These are phyloP conservation scores for Macrophomina tecta DNA, from an alignment of 2,329 filamentous ascomycete species.

Conservation along the genomic window DNA sequence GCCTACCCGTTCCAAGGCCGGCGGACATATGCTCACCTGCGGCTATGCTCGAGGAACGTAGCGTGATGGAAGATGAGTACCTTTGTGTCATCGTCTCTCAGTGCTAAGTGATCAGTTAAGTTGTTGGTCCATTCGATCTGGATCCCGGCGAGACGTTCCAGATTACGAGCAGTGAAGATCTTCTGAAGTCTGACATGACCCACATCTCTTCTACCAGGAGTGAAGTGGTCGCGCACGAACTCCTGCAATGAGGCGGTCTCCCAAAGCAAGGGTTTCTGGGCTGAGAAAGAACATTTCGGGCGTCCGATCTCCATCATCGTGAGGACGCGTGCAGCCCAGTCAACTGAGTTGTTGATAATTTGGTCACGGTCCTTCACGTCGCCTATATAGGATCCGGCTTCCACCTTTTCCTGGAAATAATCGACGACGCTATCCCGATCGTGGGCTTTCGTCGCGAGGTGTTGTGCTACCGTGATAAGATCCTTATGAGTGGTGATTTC, in stretches of 20 bases:
- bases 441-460: neutral
- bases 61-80: constrained; percentile 51
- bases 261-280: neutral
- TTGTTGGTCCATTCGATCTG: constrained; percentile 48
- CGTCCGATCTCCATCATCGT: constrained; percentile 15
- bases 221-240: neutral
- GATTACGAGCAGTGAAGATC: constrained; percentile 33
- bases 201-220: neutral
- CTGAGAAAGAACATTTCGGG: neutral
- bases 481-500: neutral
- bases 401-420: neutral
- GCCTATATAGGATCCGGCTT: neutral
- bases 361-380: neutral
- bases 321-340: neutral
- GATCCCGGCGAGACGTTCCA: constrained; percentile 46
- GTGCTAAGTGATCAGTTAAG: constrained; percentile 49
- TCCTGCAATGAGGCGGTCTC: neutral
- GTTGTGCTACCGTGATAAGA: neutral
- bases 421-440: neutral
- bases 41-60: constrained; percentile 44
- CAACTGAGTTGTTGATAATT: constrained; percentile 3
- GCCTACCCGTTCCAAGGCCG: no score
- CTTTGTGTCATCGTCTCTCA: constrained; percentile 48
- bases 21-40: constrained; percentile 24
- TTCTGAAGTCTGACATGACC: constrained; percentile 5